A percentile compares a stretch with the other conserved stretches of the same genome.
Conservation (phyloP, 140 eudicot species). For the Bidens hawaiensis region DNA sequence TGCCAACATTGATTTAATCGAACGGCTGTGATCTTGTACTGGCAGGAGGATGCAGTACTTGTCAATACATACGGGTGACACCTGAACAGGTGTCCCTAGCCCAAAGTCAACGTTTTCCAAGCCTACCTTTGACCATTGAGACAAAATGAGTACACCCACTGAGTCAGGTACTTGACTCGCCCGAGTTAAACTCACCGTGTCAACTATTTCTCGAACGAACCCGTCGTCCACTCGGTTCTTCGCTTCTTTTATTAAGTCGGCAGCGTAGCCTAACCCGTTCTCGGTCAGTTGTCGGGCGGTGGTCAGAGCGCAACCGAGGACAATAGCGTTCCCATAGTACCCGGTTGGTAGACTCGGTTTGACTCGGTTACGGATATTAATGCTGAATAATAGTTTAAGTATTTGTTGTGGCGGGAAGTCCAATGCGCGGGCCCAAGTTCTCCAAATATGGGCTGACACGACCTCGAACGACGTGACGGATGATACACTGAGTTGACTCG, state of each 20-base stretch:
- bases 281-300: constrained; percentile 34
- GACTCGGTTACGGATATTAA: constrained; percentile 58
- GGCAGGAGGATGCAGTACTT: constrained; percentile 69
- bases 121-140: constrained; percentile 85
- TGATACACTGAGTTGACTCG: constrained; percentile 33
- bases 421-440: constrained; percentile 64
- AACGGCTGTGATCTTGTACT: constrained; percentile 34
- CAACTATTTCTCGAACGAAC: constrained; percentile 57
- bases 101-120: constrained; percentile 71
- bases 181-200: constrained; percentile 45
- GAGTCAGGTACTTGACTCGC: constrained; percentile 48
- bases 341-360: constrained; percentile 58
- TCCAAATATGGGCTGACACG: constrained; percentile 70
- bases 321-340: constrained; percentile 71
- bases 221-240: constrained; percentile 55
- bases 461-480: constrained; percentile 58
- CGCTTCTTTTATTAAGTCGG: constrained; percentile 46
- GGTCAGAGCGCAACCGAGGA: constrained; percentile 68
- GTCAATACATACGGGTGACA: constrained; percentile 64
- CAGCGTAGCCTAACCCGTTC: constrained; percentile 33
- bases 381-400: constrained; percentile 57
- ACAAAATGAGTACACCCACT: constrained; percentile 65
- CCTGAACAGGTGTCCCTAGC: constrained; percentile 61
- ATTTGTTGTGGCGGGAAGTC: constrained; percentile 54
- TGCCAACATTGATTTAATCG: constrained; percentile 58